Evolutionary conservation across 2,329 filamentous ascomycete species (phyloP), one percentile per base, ranked within the genome.

Genomic region (Fusarium metavorans): DNA sequence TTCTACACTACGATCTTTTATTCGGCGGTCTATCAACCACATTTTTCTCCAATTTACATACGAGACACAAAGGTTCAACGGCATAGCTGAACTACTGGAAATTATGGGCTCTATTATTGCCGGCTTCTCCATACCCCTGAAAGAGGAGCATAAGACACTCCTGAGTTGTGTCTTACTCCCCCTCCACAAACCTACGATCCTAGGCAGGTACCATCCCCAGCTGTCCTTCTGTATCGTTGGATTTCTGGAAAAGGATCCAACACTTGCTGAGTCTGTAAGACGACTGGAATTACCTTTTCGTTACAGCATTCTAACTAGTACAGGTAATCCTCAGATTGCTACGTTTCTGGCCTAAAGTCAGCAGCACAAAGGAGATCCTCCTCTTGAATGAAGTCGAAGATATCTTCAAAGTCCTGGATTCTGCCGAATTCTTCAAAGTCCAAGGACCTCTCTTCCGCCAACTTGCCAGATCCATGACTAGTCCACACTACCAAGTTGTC

Each of bases 1-100:
- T 85, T 89, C 99, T 79, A 99, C 99, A 83, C 88, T 99, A 73
- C 93, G 97, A 70, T 98, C 97, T 34, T 99, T 97, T 83, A 99
- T 99, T 81, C 91, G 97, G 81, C 92, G 97, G 79, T 98, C 97
- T 66, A 99, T 99, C 89, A 98, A 99, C 90, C 98, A 99, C 80
- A 97, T 99, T 79, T 99, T 99, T 87, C 99, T 99, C 89, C 97
- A 99, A 82, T 99, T 99, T 83, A 95, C 95, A 70, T 99, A 99
- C 83, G 97, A 99, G 85, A 99, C 97, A 5, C 97, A 99, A 84
- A 91, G 97, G 69, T 98, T 99, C 87, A 99, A 98, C 79, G 97
- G 97, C 63, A 98, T 99, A 80, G 97, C 97, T 4, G 97, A 99
- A 83, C 88, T 99, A 34, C 89, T 99, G 37, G 97, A 99, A 83